Evolutionary conservation across 164 flowering plant species (phyloP).

Genomic region (Kingdonia uniflora): DNA sequence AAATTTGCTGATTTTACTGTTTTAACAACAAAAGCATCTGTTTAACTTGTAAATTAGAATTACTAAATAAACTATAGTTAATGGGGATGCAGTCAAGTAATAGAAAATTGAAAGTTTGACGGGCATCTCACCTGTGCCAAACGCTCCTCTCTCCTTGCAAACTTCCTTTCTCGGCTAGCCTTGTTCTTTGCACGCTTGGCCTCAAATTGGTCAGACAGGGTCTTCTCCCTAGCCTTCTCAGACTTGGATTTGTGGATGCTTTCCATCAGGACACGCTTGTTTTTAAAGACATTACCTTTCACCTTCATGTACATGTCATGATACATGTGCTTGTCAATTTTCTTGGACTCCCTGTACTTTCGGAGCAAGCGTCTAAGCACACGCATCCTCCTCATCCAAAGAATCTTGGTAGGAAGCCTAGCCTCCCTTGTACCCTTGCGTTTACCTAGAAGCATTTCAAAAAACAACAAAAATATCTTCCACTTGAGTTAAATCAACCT

Average conservation of each 20-base stretch:
- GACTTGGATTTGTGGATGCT: slow-evolving; percentile 45
- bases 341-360: slow-evolving; percentile 42
- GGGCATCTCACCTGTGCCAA: slow-evolving; percentile 29
- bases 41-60: too few relatives aligned
- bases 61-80: not conserved
- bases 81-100: not conserved
- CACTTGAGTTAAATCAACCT: too few relatives aligned
- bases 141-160: slow-evolving; percentile 47
- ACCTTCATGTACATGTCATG: slow-evolving; percentile 49
- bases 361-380: slow-evolving; percentile 35
- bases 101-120: not conserved
- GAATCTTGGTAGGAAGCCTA: slow-evolving; percentile 29
- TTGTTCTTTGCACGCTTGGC: slow-evolving; percentile 45
- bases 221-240: slow-evolving; percentile 44
- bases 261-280: slow-evolving; percentile 48
- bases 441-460: slow-evolving; percentile 18
- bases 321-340: slow-evolving; percentile 46
- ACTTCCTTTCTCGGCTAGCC: slow-evolving; percentile 42
- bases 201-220: slow-evolving; percentile 38
- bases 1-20: too few relatives aligned
- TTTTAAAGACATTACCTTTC: slow-evolving; percentile 46
- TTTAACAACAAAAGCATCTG: too few relatives aligned
- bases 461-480: not conserved
- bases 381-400: slow-evolving; percentile 42
- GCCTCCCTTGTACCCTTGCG: slow-evolving; percentile 40